These are phyloP conservation scores for Sphagnum contortum DNA, from an alignment of 225 moss, liverwort and hornwort genomes.

Conservation along the genomic window DNA sequence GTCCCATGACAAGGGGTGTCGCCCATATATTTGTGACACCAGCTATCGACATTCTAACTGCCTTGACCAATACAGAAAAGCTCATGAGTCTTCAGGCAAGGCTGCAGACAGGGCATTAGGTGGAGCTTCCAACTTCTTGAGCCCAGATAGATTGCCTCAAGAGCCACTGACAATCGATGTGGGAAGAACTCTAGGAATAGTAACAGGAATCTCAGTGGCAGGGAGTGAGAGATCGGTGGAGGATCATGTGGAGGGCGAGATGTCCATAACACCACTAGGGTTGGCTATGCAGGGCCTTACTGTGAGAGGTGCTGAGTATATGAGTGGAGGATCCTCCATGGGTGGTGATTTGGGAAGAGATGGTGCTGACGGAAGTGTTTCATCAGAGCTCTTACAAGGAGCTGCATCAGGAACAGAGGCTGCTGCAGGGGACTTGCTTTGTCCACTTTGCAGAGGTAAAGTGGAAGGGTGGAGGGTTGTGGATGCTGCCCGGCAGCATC, in stretches of 20 bases:
- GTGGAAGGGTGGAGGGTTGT: slow-evolving; percentile 88
- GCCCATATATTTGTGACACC: slow-evolving; percentile 97
- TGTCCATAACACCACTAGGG: too few relatives aligned
- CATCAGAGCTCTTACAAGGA: slow-evolving; percentile 19
- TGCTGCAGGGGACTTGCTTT: slow-evolving; percentile 62
- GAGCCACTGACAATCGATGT: slow-evolving; percentile 5
- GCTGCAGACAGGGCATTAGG: slow-evolving; percentile 13
- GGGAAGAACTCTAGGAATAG: slow-evolving; percentile 9
- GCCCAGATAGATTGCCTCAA: neutral
- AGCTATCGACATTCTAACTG: slow-evolving; percentile 98
- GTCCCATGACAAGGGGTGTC: slow-evolving; percentile 87
- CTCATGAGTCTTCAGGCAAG: slow-evolving; percentile 44
- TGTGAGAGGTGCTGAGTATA: slow-evolving; percentile 5
- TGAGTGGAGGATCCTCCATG: slow-evolving; percentile 2
- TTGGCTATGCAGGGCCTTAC: too few relatives aligned
- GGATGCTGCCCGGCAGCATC: slow-evolving; percentile 72
- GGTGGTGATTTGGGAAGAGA: slow-evolving; percentile 26
- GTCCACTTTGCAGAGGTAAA: slow-evolving; percentile 91
- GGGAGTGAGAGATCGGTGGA: too few relatives aligned
- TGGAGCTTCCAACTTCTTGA: neutral
- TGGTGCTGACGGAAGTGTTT: slow-evolving; percentile 27
- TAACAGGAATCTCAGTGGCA: too few relatives aligned
- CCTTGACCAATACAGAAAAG: slow-evolving; percentile 90
- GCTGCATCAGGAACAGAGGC: slow-evolving; percentile 7
- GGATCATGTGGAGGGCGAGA: too few relatives aligned